These are phyloP conservation scores for Bonia amplexicaulis DNA, from an alignment of 176 grass and related monocot species.

Conservation along the genomic window DNA sequence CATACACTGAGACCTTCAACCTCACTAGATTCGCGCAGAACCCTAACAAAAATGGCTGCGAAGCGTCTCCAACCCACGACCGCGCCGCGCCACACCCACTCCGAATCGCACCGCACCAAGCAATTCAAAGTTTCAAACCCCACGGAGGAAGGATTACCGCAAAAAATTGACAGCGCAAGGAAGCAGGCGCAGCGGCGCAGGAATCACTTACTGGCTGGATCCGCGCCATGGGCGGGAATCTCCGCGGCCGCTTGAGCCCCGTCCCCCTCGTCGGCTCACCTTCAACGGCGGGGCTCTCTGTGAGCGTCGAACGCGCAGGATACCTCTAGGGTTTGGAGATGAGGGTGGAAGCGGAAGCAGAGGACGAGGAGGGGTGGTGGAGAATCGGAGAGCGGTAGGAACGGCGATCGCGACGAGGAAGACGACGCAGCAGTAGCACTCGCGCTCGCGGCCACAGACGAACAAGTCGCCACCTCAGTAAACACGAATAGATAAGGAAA, in stretches of 20 bases:
- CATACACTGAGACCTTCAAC: not conserved
- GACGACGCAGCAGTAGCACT: slow-evolving; percentile 1
- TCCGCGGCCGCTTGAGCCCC: not conserved
- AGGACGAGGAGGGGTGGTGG: not conserved
- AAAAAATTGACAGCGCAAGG: not conserved
- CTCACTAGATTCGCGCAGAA: not conserved
- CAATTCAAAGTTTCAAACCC: not conserved
- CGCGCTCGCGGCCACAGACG: not conserved
- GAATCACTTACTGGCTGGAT: slow-evolving; percentile 34
- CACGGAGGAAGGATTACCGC: not conserved
- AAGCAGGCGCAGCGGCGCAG: not conserved
- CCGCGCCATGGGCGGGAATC: not conserved
- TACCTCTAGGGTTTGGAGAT: not conserved
- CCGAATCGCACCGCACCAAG: not conserved
- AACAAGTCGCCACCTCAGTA: not conserved
- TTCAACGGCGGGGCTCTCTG: not conserved
- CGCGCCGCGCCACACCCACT: not conserved
- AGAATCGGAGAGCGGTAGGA: not conserved
- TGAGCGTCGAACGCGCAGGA: not conserved
- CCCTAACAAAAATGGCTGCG: not conserved
- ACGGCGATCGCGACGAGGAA: slow-evolving; percentile 27
- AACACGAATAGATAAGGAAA: not conserved
- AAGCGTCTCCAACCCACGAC: not conserved
- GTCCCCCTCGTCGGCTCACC: not conserved
- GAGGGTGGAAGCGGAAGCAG: not conserved